phyloP scores from a whole-genome alignment of 1,139 yeast genomes.

The Ogataea hybrid region DNA sequence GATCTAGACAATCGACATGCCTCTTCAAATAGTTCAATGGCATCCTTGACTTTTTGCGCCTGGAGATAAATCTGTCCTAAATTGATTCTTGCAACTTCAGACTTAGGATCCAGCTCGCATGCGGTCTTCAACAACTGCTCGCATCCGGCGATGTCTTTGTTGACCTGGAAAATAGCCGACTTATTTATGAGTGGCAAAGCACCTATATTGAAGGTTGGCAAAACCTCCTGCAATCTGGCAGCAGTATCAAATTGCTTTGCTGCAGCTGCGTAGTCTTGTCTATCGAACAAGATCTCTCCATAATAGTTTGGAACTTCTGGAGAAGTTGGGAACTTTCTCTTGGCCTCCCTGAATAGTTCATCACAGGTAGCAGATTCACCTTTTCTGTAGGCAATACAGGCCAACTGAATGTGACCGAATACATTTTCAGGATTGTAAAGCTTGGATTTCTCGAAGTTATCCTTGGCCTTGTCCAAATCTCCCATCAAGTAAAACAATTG shows the following conservation, averaged over 20 bases:
- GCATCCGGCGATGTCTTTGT: conserved; percentile 59
- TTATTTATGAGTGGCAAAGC: conserved; percentile 89
- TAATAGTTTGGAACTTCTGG: conserved; percentile 94
- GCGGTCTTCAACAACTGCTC: conserved; percentile 73
- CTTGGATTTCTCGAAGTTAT: conserved; percentile 74
- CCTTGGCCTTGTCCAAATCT: conserved; percentile 70
- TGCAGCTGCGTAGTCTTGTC: conserved; percentile 71
- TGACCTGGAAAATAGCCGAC: conserved; percentile 70
- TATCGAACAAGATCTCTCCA: conserved; percentile 90
- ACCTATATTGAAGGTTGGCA: conserved; percentile 65
- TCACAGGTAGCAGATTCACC: conserved; percentile 47
- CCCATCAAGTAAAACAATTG: conserved; percentile 84
- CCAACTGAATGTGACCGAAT: conserved; percentile 87
- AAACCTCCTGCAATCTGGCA: conserved; percentile 73
- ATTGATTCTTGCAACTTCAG: conserved; percentile 85
- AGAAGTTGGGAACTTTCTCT: conserved; percentile 74
- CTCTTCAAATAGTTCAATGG: conserved; percentile 76
- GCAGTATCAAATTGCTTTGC: conserved; percentile 85
- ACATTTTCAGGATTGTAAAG: conserved; percentile 73
- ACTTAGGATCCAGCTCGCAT: conserved; percentile 76
- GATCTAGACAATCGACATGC: conserved; percentile 82
- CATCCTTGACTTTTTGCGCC: conserved; percentile 78
- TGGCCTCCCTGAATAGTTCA: conserved; percentile 67
- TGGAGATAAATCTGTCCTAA: conserved; percentile 90
- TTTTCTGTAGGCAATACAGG: conserved; percentile 86